Evolutionary conservation across 2,329 filamentous ascomycete species (phyloP), one percentile per base, ranked within the genome.

Genomic region (Erysiphe pulchra): DNA sequence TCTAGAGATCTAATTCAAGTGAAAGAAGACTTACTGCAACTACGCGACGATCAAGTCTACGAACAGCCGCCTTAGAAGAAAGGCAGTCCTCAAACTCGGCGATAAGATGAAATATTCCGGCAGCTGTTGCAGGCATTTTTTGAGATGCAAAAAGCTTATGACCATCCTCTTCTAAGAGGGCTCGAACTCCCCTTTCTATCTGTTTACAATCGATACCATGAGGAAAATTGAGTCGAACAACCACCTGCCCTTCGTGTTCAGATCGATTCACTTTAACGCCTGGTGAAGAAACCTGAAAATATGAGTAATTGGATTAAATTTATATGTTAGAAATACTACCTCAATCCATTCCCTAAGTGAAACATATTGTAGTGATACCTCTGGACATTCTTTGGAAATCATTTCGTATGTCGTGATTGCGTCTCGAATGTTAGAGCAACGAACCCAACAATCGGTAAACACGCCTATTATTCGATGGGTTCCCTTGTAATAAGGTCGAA

Each of bases 241-340:
- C 60, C 36, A 75, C 56, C 53, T 75, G 69, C 16, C 70, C 73
- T 58, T 76, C 71, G 49, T 70, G 65, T 42, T 65, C 59, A 16
- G 66, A 63, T 16, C 16, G 31, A 10, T 12, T 10, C 18, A 17
- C n/a, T 24, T 43, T 45, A 16, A 31, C 17, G 14, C 28, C 14
- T 20, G 43, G 46, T 30, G 36, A 42, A 14, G 39, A 12, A 24
- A 43, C 28, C 46, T 47, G 18, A 16, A 17, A 30, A 18, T 18
- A 32, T 45, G 1, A 45, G 44, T 24, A 37, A 7, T 12, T 34
- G 12, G 8, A 12, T 18, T 13, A 7, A 37, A n/a, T 1, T 16
- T 8, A 30, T n/a, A 30, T n/a, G 8, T 24, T 17, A 37, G 12
- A 43, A 30, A 30, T 31, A 16, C 17, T 43, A 43, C 41, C 30